Evolutionary conservation across 352 stramenopile genomes (phyloP), one percentile per base, ranked within the genome.

Genomic region (Elongisporangium senticosum): DNA sequence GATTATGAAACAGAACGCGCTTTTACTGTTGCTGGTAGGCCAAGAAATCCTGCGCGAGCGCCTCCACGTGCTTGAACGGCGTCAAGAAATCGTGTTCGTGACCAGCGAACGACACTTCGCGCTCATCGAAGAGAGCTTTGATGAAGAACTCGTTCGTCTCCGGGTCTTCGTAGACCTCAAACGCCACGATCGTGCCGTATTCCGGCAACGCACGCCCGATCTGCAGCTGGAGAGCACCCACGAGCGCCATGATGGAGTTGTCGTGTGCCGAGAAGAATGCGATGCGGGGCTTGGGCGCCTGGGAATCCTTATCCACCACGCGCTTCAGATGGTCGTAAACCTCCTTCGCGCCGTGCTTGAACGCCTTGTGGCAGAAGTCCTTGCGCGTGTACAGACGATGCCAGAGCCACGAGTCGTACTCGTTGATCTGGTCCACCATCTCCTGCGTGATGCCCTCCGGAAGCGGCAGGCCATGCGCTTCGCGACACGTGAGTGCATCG

Each of bases 261-360:
- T 94, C 82, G 55, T 94, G 85, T 1, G 83, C 83, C 19, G 85
- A 94, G 67, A 91, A 91, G 66, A 94, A 88, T 24, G 83, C 74
- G n/a, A 94, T 58, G 28, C 28, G 28, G 7, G 28, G 28, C 51
- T 84, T 86, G 26, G 72, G 67, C 37, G 55, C 22, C 17, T 62
- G 52, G 22, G 55, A 50, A 37, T 74, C 59, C 21, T 74, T 52
- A 10, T 62, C 68, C 20, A 87, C 70, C 47, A 89, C 68, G 17
- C 57, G 55, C 59, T 83, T 77, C 1, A 89, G 40, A 56, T 82
- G 77, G 7, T 60, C 54, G 58, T 86, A 86, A 1, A 92, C 68
- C 55, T 86, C 67, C 11, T 68, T 61, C 50, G 91, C 78, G 11
- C 79, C 85, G 28, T 85, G 66, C 49, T 81, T 69, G 61, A 90